These are phyloP conservation scores for Pythium vanterpoolii DNA, from an alignment of 352 stramenopile species.

Conservation along the genomic window DNA sequence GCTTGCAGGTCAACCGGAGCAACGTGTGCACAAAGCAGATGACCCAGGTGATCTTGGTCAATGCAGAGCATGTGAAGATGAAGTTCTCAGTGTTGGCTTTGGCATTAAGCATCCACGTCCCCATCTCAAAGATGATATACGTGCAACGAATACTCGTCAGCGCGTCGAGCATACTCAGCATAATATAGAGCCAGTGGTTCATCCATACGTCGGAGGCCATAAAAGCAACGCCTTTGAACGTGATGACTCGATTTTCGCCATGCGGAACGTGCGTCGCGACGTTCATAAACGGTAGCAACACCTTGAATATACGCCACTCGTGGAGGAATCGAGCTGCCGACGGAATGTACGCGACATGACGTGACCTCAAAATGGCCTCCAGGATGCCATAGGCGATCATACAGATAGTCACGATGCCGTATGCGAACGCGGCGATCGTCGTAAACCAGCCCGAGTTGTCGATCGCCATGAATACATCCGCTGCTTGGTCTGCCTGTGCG, in stretches of 20 bases:
- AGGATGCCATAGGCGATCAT: slow-evolving; percentile 24
- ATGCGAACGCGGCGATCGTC: slow-evolving; percentile 9
- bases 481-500: neutral
- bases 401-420: slow-evolving; percentile 24
- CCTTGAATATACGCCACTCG: slow-evolving; percentile 9
- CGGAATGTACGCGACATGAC: slow-evolving; percentile 14
- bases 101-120: slow-evolving; percentile 23
- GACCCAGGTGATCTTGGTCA: slow-evolving; percentile 24
- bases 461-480: slow-evolving; percentile 13
- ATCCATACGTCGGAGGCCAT: slow-evolving; percentile 29
- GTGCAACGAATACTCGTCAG: slow-evolving; percentile 9
- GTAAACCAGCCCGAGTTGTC: slow-evolving; percentile 13
- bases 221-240: slow-evolving; percentile 1
- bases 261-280: neutral
- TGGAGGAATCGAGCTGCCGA: neutral
- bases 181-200: slow-evolving; percentile 28
- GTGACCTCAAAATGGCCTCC: slow-evolving; percentile 6
- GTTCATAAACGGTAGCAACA: slow-evolving; percentile 8
- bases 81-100: slow-evolving; percentile 23
- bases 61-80: slow-evolving; percentile 19
- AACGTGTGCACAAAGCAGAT: slow-evolving; percentile 23
- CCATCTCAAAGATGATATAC: slow-evolving; percentile 20
- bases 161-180: slow-evolving; percentile 19
- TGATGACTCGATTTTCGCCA: neutral
- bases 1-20: slow-evolving; percentile 11